Evolutionary conservation across 2,329 filamentous ascomycete genomes (phyloP).

Genomic region (Huntiella moniliformis): DNA sequence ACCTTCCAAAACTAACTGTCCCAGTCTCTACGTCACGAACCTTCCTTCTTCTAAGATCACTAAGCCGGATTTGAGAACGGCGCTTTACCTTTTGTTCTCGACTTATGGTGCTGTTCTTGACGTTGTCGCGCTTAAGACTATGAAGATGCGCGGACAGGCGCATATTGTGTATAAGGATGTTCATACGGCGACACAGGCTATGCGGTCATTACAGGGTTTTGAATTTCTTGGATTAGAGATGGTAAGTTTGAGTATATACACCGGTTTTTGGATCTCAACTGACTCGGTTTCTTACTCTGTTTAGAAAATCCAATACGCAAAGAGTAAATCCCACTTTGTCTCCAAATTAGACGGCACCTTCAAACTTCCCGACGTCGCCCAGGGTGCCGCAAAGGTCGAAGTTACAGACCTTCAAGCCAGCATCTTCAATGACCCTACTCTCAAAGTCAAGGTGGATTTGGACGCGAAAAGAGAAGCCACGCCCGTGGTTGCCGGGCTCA

Average conservation of each 20-base stretch:
- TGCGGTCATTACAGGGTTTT: constrained; percentile 73
- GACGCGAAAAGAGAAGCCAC: constrained; percentile 24
- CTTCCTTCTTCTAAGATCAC: constrained; percentile 72
- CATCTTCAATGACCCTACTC: constrained; percentile 53
- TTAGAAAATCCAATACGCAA: constrained; percentile 81
- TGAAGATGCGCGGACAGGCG: constrained; percentile 88
- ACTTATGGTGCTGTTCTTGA: constrained; percentile 88
- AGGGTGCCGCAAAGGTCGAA: constrained; percentile 35
- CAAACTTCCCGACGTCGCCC: constrained; percentile 40
- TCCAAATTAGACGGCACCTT: constrained; percentile 86
- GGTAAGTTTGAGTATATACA: constrained; percentile 33
- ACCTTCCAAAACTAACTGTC: neutral
- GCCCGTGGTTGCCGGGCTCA: constrained; percentile 39
- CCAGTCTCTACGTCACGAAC: constrained; percentile 73
- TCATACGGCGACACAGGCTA: constrained; percentile 80
- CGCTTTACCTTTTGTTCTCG: constrained; percentile 82
- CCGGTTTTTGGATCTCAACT: neutral
- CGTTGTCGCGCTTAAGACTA: constrained; percentile 72
- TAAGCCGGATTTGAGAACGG: constrained; percentile 70
- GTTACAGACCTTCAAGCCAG: constrained; percentile 61
- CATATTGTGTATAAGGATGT: constrained; percentile 82
- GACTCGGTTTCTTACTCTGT: neutral
- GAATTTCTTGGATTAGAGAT: constrained; percentile 71
- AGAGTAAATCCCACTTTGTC: constrained; percentile 71
- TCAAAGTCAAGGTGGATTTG: constrained; percentile 14